Evolutionary conservation across 805 yeast genomes (phyloP), one percentile per base, ranked within the genome.

Genomic region (Kodamaea kaohsiungensis): DNA sequence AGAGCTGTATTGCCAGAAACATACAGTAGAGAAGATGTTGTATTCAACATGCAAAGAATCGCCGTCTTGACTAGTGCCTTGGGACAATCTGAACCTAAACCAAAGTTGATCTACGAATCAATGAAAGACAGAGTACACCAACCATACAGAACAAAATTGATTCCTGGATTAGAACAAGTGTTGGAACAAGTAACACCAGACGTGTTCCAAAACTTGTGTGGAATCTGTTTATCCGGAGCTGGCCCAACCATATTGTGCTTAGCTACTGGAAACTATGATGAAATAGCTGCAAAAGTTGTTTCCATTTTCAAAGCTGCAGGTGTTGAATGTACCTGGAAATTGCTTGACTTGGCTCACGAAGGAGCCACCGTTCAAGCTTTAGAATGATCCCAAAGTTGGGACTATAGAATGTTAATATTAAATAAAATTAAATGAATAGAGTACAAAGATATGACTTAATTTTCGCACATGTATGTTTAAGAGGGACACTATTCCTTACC

Each of bases 61-160:
- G 96, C 98, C 1, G 89, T 93, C 19, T 81, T 95, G 60, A 95
- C 98, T 27, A 87, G 95, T 5, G 97, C 98, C 0, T 83, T 95
- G 65, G 88, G 96, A n/a, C 81, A 85, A 63, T 83, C 84, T 9
- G 88, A 91, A 18, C 97, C 96, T 42, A 85, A 89, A 65, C 82
- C 96, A 30, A 85, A 85, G 55, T 77, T 92, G 60, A 91, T 95
- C 61, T 91, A 88, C 71, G 88, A 93, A 57, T 90, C 98, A 15
- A 95, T 95, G 98, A 96, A 91, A 74, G 99, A 95, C 71, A 87
- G 88, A 65, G 82, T 95, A 40, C 99, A 95, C 73, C 99, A 95
- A 71, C 97, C 98, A n/a, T 95, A 93, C 80, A 83, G 99, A 66
- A 86, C 91, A 65, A 85, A 86, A 12, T 80, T 93, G 61, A 90